phyloP scores from a whole-genome alignment of 352 stramenopile species.

The Pythium graminicola region DNA sequence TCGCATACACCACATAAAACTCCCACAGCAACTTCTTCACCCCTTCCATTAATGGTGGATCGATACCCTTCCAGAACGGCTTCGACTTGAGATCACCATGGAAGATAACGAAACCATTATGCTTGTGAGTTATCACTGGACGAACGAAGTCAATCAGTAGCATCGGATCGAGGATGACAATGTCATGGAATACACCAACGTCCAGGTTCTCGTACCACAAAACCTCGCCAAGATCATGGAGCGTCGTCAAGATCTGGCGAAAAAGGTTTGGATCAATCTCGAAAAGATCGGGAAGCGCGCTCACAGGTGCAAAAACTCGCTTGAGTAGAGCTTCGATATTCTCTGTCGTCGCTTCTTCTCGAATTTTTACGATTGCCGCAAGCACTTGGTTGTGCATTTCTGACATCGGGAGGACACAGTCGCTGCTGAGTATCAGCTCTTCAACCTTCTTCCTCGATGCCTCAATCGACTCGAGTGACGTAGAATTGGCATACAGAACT shows the following conservation, averaged over 20 bases:
- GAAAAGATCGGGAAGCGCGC: neutral
- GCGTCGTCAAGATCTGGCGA: neutral
- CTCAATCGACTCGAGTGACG: neutral
- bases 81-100: neutral
- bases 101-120: neutral
- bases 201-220: constrained; percentile 3
- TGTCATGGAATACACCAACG: neutral
- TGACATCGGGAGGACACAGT: neutral
- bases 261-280: neutral
- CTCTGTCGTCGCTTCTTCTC: neutral
- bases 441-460: neutral
- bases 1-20: constrained; percentile 9
- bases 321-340: neutral
- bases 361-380: neutral
- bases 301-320: neutral
- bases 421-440: neutral
- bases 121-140: constrained; percentile 7
- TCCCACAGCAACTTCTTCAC: constrained; percentile 19
- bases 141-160: constrained; percentile 11
- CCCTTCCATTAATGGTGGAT: neutral
- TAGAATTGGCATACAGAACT: neutral
- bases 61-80: neutral
- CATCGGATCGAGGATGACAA: neutral
- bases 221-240: constrained; percentile 9
- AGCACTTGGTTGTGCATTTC: neutral